Base-by-base conservation (phyloP, 352 stramenopile species). In the Phytophthora nicotianae region DNA sequence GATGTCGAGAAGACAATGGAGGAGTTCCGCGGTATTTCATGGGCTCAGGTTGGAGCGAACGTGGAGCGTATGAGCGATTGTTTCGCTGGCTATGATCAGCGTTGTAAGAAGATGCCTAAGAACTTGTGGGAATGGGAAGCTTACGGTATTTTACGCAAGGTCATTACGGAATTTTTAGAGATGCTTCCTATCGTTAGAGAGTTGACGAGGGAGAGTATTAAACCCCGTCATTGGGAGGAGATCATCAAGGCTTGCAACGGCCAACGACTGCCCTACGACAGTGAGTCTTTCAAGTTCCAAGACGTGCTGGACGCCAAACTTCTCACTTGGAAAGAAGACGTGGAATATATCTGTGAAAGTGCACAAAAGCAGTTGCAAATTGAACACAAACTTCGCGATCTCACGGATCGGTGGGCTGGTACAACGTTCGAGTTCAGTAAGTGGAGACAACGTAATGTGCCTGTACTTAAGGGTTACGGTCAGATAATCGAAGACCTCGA, bases 331-430 rank as follows among this genome's bases (percentile, higher is more conserved):
- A 95, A 95, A 62, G 83, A 90, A 47, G 81, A 90, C 10, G 77
- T 93, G 41, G 85, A 93, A 55, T 85, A 95, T 52, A 95, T 97
- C 54, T 96, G 86, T 48, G 90, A 97, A 55, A 90, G 83, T 37
- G 91, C 91, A 3, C 86, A 97, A 55, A 97, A 97, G 61, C 89
- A 97, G 52, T 57, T 97, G 8, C 75, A 88, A 26, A 97, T 97
- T 50, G 90, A 96, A 56, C 84, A 81, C 32, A 96, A 96, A 63
- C 76, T 97, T 35, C 73, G 77, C 13, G 90, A 97, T 27, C 81
- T 97, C 47, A 96, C 90, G 38, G 89, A 97, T 54, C 67, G 75
- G 8, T 97, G 91, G 91, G 70, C 81, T 1, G 58, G 69, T 1
- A 83, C 82, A 21, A 53, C 70, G 8, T 97, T 97, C 57, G 88